A percentile compares a stretch with the other conserved stretches of the same genome.
Evolutionary conservation across 2,329 filamentous ascomycete species (phyloP).

Genomic region (Apiospora sp.): DNA sequence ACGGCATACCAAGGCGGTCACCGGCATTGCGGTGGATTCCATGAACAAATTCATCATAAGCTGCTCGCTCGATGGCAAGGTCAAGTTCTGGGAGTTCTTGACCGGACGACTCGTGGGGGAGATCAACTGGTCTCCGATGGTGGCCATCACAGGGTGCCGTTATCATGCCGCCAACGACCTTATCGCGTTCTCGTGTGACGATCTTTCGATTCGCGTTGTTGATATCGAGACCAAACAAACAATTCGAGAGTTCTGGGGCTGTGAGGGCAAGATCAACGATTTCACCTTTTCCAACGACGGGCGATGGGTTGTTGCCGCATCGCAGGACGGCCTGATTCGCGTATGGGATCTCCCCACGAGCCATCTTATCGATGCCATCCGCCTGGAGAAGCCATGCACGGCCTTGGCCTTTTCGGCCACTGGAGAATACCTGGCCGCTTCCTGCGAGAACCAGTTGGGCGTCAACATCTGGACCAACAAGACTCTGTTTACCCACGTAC

Average conservation of each 20-base stretch:
- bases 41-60: constrained; percentile 87
- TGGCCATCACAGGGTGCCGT: constrained; percentile 76
- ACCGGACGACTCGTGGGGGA: constrained; percentile 81
- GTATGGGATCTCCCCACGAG: constrained; percentile 97
- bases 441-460: constrained; percentile 81
- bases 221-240: constrained; percentile 91
- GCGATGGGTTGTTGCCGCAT: constrained; percentile 90
- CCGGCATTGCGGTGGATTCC: constrained; percentile 87
- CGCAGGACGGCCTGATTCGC: constrained; percentile 79
- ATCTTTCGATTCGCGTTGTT: constrained; percentile 85
- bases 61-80: constrained; percentile 86
- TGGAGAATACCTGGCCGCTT: constrained; percentile 93
- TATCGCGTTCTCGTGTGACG: constrained; percentile 87
- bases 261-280: constrained; percentile 76
- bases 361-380: constrained; percentile 92
- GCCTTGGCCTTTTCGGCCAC: constrained; percentile 87
- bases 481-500: constrained; percentile 86
- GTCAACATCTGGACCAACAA: constrained; percentile 98
- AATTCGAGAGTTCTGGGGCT: constrained; percentile 92
- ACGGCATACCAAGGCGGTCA: constrained; percentile 83
- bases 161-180: constrained; percentile 87
- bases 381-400: constrained; percentile 79
- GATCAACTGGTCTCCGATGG: constrained; percentile 83
- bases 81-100: constrained; percentile 98
- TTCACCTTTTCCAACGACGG: constrained; percentile 92